Percentiles rank a stretch among this genome's conserved stretches.
Evolutionary conservation across 306 rosid genomes (phyloP).

Genomic region (Arachis stenosperma): DNA sequence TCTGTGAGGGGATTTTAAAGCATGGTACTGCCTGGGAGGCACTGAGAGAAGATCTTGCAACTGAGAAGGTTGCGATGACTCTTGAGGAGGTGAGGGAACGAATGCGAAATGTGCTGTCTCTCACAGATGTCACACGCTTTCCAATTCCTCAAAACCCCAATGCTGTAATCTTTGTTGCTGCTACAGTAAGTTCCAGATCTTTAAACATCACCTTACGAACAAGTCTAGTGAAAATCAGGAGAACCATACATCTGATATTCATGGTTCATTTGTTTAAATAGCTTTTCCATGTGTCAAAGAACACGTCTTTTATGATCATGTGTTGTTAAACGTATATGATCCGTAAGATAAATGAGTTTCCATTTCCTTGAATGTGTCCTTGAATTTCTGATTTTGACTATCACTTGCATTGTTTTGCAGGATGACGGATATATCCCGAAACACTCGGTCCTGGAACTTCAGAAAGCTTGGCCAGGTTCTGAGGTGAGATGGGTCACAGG

Average conservation of each 20-base stretch:
- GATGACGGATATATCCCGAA: slow-evolving; percentile 95
- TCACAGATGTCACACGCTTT: slow-evolving; percentile 98
- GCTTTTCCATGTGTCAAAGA: slow-evolving; percentile 15
- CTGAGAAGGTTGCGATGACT: slow-evolving; percentile 71
- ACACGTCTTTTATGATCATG: slow-evolving; percentile 10
- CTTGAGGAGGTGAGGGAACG: slow-evolving; percentile 95
- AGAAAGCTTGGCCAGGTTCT: slow-evolving; percentile 96
- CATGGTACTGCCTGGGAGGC: slow-evolving; percentile 99
- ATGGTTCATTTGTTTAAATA: slow-evolving; percentile 15
- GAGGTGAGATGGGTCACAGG: slow-evolving; percentile 99
- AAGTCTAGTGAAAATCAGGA: slow-evolving; percentile 8
- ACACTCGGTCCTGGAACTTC: slow-evolving; percentile 85
- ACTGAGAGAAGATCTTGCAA: slow-evolving; percentile 80
- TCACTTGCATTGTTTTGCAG: slow-evolving; percentile 45
- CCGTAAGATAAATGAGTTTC: neutral
- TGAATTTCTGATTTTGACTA: slow-evolving; percentile 12
- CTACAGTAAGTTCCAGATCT: slow-evolving; percentile 76
- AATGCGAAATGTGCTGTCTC: slow-evolving; percentile 86
- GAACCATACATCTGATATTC: neutral
- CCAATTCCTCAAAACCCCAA: slow-evolving; percentile 83
- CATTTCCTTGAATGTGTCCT: slow-evolving; percentile 13
- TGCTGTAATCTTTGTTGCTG: slow-evolving; percentile 90
- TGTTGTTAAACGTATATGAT: slow-evolving; percentile 14
- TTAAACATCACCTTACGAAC: slow-evolving; percentile 29
- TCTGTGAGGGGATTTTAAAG: slow-evolving; percentile 95